Evolutionary conservation across 805 yeast genomes (phyloP).

Genomic region (Zygosaccharomyces kombuchaensis): DNA sequence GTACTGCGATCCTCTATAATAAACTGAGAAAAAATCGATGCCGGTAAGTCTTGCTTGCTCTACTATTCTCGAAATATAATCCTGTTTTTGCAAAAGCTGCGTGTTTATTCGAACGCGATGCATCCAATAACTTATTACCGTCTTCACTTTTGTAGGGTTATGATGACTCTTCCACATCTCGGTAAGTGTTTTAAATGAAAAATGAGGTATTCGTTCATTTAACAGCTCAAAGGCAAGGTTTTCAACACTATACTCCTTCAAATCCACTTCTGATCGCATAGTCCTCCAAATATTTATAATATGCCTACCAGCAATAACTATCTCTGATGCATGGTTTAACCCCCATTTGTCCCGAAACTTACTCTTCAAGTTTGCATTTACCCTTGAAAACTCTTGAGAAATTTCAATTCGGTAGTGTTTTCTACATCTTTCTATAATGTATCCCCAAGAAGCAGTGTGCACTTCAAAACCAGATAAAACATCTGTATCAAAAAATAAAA

Average conservation of each 20-base stretch:
- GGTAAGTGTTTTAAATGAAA: constrained; percentile 46
- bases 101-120: constrained; percentile 39
- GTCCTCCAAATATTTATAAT: constrained; percentile 81
- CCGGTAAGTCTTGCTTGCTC: constrained; percentile 87
- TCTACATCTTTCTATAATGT: constrained; percentile 61
- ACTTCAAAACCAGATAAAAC: constrained; percentile 82
- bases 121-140: constrained; percentile 46
- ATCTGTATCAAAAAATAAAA: constrained; percentile 76
- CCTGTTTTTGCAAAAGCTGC: constrained; percentile 54
- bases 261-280: constrained; percentile 55
- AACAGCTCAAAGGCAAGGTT: constrained; percentile 65
- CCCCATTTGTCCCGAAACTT: constrained; percentile 75
- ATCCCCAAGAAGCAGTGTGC: constrained; percentile 85
- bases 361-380: constrained; percentile 43
- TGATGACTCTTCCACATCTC: constrained; percentile 38
- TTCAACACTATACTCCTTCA: constrained; percentile 71
- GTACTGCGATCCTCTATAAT: constrained; percentile 88
- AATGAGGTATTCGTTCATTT: constrained; percentile 65
- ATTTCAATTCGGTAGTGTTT: constrained; percentile 47
- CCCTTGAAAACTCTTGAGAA: constrained; percentile 58
- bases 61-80: constrained; percentile 61
- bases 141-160: constrained; percentile 33
- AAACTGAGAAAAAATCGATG: constrained; percentile 81
- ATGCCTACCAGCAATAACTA: constrained; percentile 74
- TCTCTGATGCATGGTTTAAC: constrained; percentile 66